Percentiles rank a stretch among this genome's conserved stretches.
These are phyloP conservation scores for Flaveria floridana DNA, from an alignment of 140 eudicot genomes.

Conservation along the genomic window DNA sequence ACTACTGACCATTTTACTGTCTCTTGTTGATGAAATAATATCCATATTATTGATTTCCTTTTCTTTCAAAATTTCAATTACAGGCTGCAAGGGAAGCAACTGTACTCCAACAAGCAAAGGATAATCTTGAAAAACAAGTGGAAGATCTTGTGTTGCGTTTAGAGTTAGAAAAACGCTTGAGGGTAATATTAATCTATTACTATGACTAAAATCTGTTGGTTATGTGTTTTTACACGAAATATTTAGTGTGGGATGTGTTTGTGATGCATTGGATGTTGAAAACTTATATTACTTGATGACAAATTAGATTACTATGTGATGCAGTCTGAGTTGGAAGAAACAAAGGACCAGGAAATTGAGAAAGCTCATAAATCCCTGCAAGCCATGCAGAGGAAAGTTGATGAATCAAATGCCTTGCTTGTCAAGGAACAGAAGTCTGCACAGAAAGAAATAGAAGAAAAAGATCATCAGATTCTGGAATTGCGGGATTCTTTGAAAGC, in stretches of 20 bases:
- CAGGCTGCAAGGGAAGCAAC: slow-evolving; percentile 92
- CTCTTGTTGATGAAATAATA: neutral
- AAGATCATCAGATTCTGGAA: slow-evolving; percentile 35
- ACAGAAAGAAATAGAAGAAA: slow-evolving; percentile 54
- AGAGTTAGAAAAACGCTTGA: slow-evolving; percentile 80
- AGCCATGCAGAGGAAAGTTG: slow-evolving; percentile 55
- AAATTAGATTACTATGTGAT: slow-evolving; percentile 40
- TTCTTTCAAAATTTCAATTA: slow-evolving; percentile 21
- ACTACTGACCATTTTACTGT: neutral
- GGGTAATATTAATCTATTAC: slow-evolving; percentile 50
- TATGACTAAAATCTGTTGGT: slow-evolving; percentile 18
- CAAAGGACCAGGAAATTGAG: slow-evolving; percentile 60
- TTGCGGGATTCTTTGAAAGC: slow-evolving; percentile 23
- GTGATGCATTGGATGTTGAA: neutral
- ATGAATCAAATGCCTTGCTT: slow-evolving; percentile 56
- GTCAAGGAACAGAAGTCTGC: slow-evolving; percentile 67
- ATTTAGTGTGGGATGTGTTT: neutral
- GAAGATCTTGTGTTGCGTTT: slow-evolving; percentile 82
- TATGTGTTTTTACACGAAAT: neutral
- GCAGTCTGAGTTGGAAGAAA: slow-evolving; percentile 74
- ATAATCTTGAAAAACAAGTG: slow-evolving; percentile 83
- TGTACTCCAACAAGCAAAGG: slow-evolving; percentile 89
- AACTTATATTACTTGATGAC: slow-evolving; percentile 35
- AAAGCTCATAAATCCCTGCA: slow-evolving; percentile 58
- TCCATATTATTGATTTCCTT: neutral